phyloP scores from a whole-genome alignment of 169 alveolate genomes.

The Plasmodium adleri region DNA sequence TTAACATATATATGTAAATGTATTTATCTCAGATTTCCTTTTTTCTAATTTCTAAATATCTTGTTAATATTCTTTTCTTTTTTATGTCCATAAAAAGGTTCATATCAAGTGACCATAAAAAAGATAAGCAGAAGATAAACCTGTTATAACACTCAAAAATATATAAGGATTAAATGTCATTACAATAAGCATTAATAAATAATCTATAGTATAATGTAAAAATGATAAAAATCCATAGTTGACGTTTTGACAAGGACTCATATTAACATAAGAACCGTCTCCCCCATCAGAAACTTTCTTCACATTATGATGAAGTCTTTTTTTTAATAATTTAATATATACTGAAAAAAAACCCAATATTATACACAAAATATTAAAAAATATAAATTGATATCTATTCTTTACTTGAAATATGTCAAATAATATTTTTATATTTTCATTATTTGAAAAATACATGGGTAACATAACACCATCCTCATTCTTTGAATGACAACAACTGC shows the following conservation, averaged over 20 bases:
- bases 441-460: constrained; percentile 58
- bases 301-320: neutral
- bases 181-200: constrained; percentile 53
- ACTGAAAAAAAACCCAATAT: constrained; percentile 46
- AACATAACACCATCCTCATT: constrained; percentile 27
- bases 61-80: neutral
- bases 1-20: too few species aligned
- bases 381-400: constrained; percentile 24
- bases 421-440: constrained; percentile 51
- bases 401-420: constrained; percentile 64
- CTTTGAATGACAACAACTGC: constrained; percentile 10
- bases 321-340: constrained; percentile 45
- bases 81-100: neutral
- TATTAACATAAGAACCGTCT: neutral
- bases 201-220: constrained; percentile 59
- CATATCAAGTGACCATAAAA: constrained; percentile 24
- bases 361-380: constrained; percentile 51
- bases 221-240: constrained; percentile 25
- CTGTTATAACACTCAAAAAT: constrained; percentile 46
- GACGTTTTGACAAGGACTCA: neutral
- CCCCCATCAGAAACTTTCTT: neutral
- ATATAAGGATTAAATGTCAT: constrained; percentile 68
- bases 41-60: too few species aligned
- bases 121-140: constrained; percentile 37
- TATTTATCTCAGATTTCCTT: too few species aligned